Base-by-base conservation (phyloP, 345 rosid species). In the Clarkia xantiana region DNA sequence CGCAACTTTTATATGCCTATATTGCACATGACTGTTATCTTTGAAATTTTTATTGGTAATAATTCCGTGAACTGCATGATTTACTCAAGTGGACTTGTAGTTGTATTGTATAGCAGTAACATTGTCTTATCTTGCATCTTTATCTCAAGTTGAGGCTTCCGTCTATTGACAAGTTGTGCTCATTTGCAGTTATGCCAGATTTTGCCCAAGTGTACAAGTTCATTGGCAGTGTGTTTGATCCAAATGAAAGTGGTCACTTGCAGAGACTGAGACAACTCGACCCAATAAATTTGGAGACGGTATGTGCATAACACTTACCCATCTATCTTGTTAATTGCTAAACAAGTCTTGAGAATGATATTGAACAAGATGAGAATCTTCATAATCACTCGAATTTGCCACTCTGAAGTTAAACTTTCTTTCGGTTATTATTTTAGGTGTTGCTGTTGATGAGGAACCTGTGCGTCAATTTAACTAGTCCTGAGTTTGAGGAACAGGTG, bases 181-280 rank as follows among this genome's bases (percentile, higher is more conserved):
- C 13, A 1, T 40, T 17, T 60, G 46, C 93, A 91, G 96, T 67
- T 63, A 62, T 73, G 74, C 98, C 98, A 1, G 89, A 91, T 76
- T 91, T 91, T 52, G 67, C 85, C 16, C 71, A 81, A 69, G 96
- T 91, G n/a, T 91, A 91, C 70, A 77, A 78, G 56, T 91, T 91
- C 75, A 69, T 91, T 47, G 94, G 93, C 62, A 86, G 93, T 54
- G 69, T 83, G 42, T 91, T 91, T 59, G 96, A 91, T 62, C 98
- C 94, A 29, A 47, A 47, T 62, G 67, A 66, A 1, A 54, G 79
- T 40, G 83, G 62, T 54, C 98, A 91, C 54, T 45, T 91, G 57
- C 77, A 74, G 71, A 84, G 61, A 55, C 52, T 91, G 62, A 86
- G 78, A 74, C 77, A 81, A 79, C 83, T 86, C 94, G 94, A 86